Evolutionary conservation across 371 early-diverging fungal species (phyloP).

Genomic region (Saksenaea vasiformis): DNA sequence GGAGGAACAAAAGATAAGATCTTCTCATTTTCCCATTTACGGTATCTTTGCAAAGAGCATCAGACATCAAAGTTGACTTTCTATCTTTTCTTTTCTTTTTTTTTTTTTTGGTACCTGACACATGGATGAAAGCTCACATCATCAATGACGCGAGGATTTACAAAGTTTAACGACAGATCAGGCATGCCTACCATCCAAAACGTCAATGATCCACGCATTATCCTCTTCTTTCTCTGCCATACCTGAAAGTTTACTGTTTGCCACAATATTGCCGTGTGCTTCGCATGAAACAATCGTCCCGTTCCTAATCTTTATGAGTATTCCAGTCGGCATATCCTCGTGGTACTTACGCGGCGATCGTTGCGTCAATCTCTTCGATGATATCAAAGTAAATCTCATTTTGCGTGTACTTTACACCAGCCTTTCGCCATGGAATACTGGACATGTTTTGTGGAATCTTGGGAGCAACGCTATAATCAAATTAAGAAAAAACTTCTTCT

Average conservation of each 20-base stretch:
- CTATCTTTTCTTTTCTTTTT: not conserved
- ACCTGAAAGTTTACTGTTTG: conserved; percentile 81
- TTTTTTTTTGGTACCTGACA: conserved; percentile 63
- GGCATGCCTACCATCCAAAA: conserved; percentile 71
- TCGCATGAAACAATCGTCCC: conserved; percentile 78
- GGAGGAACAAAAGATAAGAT: conserved; percentile 92
- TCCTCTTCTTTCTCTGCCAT: not conserved
- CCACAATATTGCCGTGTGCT: conserved; percentile 77
- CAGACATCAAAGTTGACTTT: not conserved
- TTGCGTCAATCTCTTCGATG: conserved; percentile 85
- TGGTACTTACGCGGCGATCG: conserved; percentile 68
- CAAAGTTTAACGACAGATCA: conserved; percentile 76
- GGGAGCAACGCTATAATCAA: conserved; percentile 40
- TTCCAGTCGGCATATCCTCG: not conserved
- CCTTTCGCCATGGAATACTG: conserved; percentile 84
- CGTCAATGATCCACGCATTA: not conserved
- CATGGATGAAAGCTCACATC: conserved; percentile 91
- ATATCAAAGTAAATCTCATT: conserved; percentile 95
- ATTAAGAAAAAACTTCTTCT: not conserved
- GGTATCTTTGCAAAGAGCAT: conserved; percentile 33
- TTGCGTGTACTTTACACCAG: conserved; percentile 85
- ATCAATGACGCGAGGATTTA: conserved; percentile 74
- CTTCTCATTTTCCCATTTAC: conserved; percentile 81
- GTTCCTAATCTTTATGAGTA: conserved; percentile 40
- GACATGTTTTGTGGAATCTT: conserved; percentile 65